phyloP scores from a whole-genome alignment of 208 protist species.

The Acanthamoeba royreba region DNA sequence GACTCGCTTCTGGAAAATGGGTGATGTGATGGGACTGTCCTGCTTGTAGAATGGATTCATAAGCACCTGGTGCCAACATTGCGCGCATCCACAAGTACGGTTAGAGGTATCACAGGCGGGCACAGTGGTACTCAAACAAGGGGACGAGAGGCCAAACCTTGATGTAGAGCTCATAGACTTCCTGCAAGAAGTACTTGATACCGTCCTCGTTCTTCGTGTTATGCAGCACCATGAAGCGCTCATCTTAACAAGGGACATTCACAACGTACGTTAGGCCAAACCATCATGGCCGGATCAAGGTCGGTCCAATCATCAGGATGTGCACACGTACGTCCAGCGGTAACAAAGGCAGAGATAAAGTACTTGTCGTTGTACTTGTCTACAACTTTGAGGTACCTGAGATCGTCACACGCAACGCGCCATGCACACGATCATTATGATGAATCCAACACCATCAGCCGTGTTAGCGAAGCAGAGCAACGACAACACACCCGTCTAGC shows the following conservation, averaged over 20 bases:
- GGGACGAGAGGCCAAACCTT: background rate
- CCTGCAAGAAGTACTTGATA: conserved; percentile 38
- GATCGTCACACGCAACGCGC: no score
- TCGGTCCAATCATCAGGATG: no score
- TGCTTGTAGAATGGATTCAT: conserved; percentile 27
- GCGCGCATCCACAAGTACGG: no score
- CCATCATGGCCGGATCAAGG: background rate
- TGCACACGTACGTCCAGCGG: background rate
- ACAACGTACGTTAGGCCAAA: no score
- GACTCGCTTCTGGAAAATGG: background rate
- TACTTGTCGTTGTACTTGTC: conserved; percentile 46
- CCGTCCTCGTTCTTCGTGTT: conserved; percentile 39
- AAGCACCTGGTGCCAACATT: background rate
- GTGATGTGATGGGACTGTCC: background rate
- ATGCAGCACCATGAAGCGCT: conserved; percentile 32
- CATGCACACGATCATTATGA: background rate
- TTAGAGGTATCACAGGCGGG: no score
- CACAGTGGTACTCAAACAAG: no score
- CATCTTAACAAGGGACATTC: no score
- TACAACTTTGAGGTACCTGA: conserved; percentile 36
- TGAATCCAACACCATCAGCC: background rate
- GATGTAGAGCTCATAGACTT: conserved; percentile 31
- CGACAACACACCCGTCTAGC: no score
- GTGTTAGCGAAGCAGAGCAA: background rate
- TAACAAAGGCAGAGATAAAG: conserved; percentile 28